Evolutionary conservation across 805 yeast genomes (phyloP).

Genomic region (Ogataea thermomethanolica): DNA sequence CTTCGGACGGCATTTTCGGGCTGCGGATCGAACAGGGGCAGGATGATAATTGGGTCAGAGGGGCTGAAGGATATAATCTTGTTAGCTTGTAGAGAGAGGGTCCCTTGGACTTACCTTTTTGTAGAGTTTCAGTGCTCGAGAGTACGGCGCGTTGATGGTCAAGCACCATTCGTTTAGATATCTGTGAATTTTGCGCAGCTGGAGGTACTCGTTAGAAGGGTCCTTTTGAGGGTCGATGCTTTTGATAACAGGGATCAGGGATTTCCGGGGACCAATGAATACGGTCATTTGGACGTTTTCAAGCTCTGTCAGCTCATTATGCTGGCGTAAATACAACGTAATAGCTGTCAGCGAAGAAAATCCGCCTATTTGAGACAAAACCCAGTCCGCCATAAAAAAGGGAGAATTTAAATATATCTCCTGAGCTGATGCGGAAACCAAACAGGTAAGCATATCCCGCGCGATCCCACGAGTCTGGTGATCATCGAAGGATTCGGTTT

Average conservation of each 20-base stretch:
- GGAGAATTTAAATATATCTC: no score
- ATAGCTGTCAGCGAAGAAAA: no score
- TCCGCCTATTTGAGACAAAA: no score
- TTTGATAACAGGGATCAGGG: neutral
- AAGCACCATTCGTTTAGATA: constrained; percentile 3
- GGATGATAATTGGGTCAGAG: constrained; percentile 1
- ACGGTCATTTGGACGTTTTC: neutral
- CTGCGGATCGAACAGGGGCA: constrained; percentile 1
- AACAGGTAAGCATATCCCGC: no score
- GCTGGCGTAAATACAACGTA: no score
- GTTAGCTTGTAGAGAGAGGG: neutral
- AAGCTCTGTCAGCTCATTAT: neutral
- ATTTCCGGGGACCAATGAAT: neutral
- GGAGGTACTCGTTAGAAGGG: neutral
- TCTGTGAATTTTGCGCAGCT: neutral
- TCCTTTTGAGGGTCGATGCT: neutral
- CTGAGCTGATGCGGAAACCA: no score
- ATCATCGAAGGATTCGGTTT: no score
- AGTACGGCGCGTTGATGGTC: constrained; percentile 1
- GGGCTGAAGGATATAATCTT: constrained; percentile 2
- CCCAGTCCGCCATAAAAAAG: no score
- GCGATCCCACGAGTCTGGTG: no score
- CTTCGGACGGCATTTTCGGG: neutral
- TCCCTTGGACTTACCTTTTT: neutral
- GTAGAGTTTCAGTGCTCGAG: neutral